These are phyloP conservation scores for Auriscalpium vulgare DNA, from an alignment of 768 basidiomycete species.

Conservation along the genomic window DNA sequence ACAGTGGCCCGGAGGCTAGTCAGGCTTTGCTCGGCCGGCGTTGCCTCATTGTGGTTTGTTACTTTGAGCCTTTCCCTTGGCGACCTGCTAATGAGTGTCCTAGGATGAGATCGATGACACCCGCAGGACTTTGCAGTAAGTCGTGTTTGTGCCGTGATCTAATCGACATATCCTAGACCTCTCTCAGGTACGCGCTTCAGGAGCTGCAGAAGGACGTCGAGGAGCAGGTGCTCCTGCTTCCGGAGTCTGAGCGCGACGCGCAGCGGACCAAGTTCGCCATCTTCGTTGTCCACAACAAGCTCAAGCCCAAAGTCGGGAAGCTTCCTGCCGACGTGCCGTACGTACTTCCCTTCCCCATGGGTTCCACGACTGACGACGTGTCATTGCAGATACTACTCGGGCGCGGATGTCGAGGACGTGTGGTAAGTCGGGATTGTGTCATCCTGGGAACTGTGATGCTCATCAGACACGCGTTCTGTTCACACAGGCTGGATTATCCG, in stretches of 20 bases:
- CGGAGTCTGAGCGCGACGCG: constrained; percentile 68
- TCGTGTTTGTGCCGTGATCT: neutral
- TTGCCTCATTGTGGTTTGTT: constrained; percentile 73
- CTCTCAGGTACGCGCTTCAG: constrained; percentile 71
- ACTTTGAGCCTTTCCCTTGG: neutral
- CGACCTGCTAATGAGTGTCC: constrained; percentile 13
- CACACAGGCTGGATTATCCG: constrained; percentile 70
- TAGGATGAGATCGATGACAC: constrained; percentile 88
- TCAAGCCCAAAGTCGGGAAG: constrained; percentile 74
- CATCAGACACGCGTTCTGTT: constrained; percentile 3
- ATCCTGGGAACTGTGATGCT: neutral
- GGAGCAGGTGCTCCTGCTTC: constrained; percentile 49
- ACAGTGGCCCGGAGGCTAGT: constrained; percentile 56
- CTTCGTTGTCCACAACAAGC: constrained; percentile 94
- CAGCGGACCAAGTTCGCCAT: constrained; percentile 74
- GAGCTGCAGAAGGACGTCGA: constrained; percentile 91
- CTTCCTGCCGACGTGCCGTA: constrained; percentile 63
- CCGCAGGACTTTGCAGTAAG: constrained; percentile 81
- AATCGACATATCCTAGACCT: too few species aligned
- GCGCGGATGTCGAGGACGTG: constrained; percentile 63
- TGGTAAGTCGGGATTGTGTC: constrained; percentile 42
- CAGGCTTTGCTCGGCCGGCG: constrained; percentile 71
- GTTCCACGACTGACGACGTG: neutral
- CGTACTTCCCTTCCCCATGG: constrained; percentile 21
- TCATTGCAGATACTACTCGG: constrained; percentile 60